Conservation (phyloP, 1,284 basidiomycete genomes). For the Uromyces viciae-fabae region DNA sequence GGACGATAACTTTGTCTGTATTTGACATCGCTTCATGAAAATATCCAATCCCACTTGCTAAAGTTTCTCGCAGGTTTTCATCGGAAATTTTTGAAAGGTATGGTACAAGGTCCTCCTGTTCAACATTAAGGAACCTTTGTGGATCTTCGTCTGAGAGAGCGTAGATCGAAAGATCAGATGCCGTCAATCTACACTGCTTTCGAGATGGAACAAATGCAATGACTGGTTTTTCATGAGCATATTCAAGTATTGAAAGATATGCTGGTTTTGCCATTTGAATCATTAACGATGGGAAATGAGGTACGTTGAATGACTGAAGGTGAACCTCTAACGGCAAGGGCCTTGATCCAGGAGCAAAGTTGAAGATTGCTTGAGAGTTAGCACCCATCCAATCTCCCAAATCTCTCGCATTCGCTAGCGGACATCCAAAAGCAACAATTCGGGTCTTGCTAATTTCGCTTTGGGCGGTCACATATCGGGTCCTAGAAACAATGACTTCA, state of each 20-base stretch:
- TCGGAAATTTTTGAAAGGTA: slow-evolving; percentile 84
- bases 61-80: slow-evolving; percentile 69
- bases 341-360: slow-evolving; percentile 90
- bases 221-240: slow-evolving; percentile 78
- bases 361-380: slow-evolving; percentile 87
- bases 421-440: slow-evolving; percentile 88
- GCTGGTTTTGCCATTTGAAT: slow-evolving; percentile 98
- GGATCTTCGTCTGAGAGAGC: slow-evolving; percentile 81
- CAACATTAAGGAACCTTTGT: slow-evolving; percentile 85
- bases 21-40: slow-evolving; percentile 90
- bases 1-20: slow-evolving; percentile 87
- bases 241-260: slow-evolving; percentile 86
- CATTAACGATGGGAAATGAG: slow-evolving; percentile 98
- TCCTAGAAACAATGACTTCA: slow-evolving; percentile 89
- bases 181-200: slow-evolving; percentile 86
- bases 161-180: slow-evolving; percentile 84
- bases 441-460: slow-evolving; percentile 77
- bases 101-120: slow-evolving; percentile 73
- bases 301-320: slow-evolving; percentile 87
- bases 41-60: slow-evolving; percentile 87
- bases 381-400: slow-evolving; percentile 98
- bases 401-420: slow-evolving; percentile 91
- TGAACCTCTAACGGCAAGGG: slow-evolving; percentile 97
- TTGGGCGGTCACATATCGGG: slow-evolving; percentile 92
- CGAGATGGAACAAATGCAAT: slow-evolving; percentile 90